Base-by-base conservation (phyloP, 2,329 filamentous ascomycete genomes). In the Alternaria dauci region DNA sequence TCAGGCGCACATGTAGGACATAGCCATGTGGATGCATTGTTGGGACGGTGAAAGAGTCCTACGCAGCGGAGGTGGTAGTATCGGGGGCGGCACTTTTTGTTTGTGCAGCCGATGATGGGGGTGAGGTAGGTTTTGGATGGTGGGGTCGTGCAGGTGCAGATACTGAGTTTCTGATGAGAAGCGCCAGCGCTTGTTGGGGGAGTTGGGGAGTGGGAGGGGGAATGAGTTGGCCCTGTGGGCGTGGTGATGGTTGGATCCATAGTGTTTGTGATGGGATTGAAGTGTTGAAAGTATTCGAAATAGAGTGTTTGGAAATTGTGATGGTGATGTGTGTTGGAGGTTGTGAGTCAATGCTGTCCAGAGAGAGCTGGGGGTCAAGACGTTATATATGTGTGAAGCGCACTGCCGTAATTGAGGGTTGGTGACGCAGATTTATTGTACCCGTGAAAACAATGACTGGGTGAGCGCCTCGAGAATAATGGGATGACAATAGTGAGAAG, bases 61-160 rank as follows among this genome's bases (percentile, higher is more conserved):
- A 52, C 41, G 20, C 58, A 60, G 34, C 18, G 41, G 11, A 52
- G 14, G 47, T 60, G 58, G 46, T 41, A 60, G 32, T 39, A 57
- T 3, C 53, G 46, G 4, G 32, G 48, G 20, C 46, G 39, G 41
- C 52, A 57, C 8, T 32, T 38, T 4, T 7, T 11, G 44, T 47
- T 38, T 7, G 46, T 26, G 53, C 58, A 60, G 39, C 34, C 14
- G 7, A 60, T 47, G 6, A 60, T 43, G 26, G 58, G 47, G 32
- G 39, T 14, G 5, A 30, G 34, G 26, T 57, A 60, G n/a, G 53
- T 30, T 5, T 41, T 23, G 8, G 25, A 8, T 6, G 20, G 14
- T 3, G 44, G 23, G 1, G 25, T 32, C 14, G 8, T 4, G 44
- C 57, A 60, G 11, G 9, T 51, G 32, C 56, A 56, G 23, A 56